Base-by-base conservation (phyloP, 805 yeast species). In the Limtongia smithiae region DNA sequence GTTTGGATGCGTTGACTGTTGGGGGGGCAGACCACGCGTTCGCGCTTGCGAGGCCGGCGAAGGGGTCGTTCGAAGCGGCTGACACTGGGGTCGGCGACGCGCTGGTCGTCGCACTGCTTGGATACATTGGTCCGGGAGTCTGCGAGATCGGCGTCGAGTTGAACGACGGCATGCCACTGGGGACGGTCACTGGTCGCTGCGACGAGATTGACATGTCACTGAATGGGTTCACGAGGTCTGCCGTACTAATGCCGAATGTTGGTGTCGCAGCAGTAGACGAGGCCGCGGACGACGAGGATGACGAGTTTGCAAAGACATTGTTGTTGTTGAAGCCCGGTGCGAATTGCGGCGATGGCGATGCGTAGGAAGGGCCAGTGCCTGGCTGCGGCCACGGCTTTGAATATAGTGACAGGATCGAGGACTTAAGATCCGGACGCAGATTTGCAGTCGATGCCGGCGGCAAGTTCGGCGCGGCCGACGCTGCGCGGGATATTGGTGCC, bases 331-430 rank as follows among this genome's bases (percentile, higher is more conserved):
- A 15, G 33, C n/a, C 21, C 31, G 45, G 8, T 17, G 41, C 33
- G 9, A 44, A 32, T 12, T 49, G 44, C 6, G 44, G 27, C 18
- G 46, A 30, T 22, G 44, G 35, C 15, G 25, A 35, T 66, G 64
- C 9, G 70, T 12, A 12, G 6, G 22, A 14, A 21, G 17, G 33
- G 17, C 31, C 20, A 5, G 38, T 40, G 2, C 47, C 52, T 17
- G 43, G 45, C n/a, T 62, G 61, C 42, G 60, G 68, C 18, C 83
- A 85, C 1, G 85, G 77, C 1, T 94, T 79, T 21, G 74, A 68
- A 66, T 93, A 93, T 45, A 93, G 74, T 21, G 97, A 88, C 51
- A 93, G 70, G 51, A 93, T 93, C 1, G 96, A 87, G 69, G 87
- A 87, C 64, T 93, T 93, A 66, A 93, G 75, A 62, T 91, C 97